A percentile compares a stretch with the other conserved stretches of the same genome.
Conservation (phyloP, 2,329 filamentous ascomycete species). For the Aspergillus udagawae region DNA sequence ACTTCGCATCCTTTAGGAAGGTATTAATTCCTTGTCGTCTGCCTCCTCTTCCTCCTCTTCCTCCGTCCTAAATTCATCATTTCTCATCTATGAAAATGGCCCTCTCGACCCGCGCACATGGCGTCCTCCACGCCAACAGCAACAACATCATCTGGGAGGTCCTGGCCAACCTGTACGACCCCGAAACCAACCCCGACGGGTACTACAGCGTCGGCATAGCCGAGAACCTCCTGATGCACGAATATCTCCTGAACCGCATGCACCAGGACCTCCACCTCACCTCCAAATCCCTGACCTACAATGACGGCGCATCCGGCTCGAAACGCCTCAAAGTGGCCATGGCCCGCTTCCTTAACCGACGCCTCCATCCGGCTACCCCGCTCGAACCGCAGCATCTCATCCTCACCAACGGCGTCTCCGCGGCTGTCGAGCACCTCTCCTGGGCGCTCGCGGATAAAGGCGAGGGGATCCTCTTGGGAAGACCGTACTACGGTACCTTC, state of each 20-base stretch:
- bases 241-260: constrained; percentile 40
- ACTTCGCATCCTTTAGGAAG: too few relatives aligned
- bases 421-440: constrained; percentile 32
- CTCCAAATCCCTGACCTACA: constrained; percentile 33
- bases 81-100: not conserved
- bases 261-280: constrained; percentile 36
- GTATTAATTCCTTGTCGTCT: too few relatives aligned
- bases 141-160: constrained; percentile 41
- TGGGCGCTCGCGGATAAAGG: constrained; percentile 31
- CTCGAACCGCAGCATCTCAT: constrained; percentile 26
- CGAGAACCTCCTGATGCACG: constrained; percentile 53
- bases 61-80: too few relatives aligned
- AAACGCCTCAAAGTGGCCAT: constrained; percentile 23
- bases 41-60: too few relatives aligned
- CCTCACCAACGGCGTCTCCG: constrained; percentile 34
- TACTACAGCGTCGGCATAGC: constrained; percentile 51
- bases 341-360: constrained; percentile 29
- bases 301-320: constrained; percentile 33
- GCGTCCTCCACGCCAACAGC: constrained; percentile 3
- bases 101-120: constrained; percentile 16
- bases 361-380: constrained; percentile 25
- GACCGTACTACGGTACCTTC: constrained; percentile 47
- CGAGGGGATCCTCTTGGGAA: constrained; percentile 33
- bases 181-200: constrained; percentile 33
- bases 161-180: constrained; percentile 44